Conservation (phyloP, 1,284 basidiomycete species). For the Tylopilus sp. region DNA sequence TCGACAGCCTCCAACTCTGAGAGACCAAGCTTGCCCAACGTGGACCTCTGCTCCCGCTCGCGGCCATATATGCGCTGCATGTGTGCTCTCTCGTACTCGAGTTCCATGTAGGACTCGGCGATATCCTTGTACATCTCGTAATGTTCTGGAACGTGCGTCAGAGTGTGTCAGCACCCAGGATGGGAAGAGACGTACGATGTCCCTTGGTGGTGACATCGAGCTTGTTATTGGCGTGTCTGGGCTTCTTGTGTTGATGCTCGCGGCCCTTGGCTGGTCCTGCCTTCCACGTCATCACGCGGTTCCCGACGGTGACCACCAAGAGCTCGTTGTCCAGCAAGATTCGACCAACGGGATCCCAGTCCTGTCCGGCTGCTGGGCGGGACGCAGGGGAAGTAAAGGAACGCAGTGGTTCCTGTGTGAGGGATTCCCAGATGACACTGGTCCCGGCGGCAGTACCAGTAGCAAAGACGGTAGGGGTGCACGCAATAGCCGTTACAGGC, state of each 20-base stretch:
- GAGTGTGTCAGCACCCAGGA: not conserved
- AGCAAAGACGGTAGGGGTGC: conserved; percentile 56
- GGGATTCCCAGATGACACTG: conserved; percentile 64
- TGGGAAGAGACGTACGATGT: conserved; percentile 24
- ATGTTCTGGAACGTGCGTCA: conserved; percentile 46
- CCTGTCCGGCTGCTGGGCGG: conserved; percentile 38
- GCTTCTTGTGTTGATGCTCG: conserved; percentile 14
- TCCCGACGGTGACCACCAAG: conserved; percentile 63
- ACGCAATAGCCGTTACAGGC: conserved; percentile 61
- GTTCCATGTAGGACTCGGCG: conserved; percentile 53
- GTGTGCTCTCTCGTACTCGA: conserved; percentile 49
- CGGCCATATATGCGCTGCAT: conserved; percentile 43
- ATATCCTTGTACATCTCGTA: conserved; percentile 67
- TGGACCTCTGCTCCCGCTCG: conserved; percentile 55
- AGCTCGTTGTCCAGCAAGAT: conserved; percentile 66
- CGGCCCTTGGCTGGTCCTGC: conserved; percentile 46
- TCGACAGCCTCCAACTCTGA: conserved; percentile 78
- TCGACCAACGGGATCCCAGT: conserved; percentile 54
- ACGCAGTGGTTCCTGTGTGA: conserved; percentile 58
- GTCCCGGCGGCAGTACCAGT: conserved; percentile 66
- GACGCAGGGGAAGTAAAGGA: conserved; percentile 51
- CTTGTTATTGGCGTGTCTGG: conserved; percentile 23
- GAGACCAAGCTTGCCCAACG: conserved; percentile 65
- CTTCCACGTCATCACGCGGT: conserved; percentile 68
- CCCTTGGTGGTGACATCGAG: conserved; percentile 24